Evolutionary conservation across 2,329 filamentous ascomycete species (phyloP).

Genomic region (Lizonia empirigonia): DNA sequence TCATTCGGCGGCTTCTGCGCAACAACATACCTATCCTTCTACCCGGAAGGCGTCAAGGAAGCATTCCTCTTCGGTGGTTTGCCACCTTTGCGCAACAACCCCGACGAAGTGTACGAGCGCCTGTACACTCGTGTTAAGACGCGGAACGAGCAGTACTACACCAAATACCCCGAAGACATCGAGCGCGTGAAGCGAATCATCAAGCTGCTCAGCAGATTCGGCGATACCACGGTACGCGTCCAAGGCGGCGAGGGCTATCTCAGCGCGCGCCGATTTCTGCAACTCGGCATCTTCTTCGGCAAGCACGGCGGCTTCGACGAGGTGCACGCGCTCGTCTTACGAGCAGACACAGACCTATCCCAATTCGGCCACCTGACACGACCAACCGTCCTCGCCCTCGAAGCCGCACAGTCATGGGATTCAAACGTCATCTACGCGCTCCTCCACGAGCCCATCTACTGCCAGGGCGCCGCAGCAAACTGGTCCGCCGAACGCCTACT

Average conservation of each 20-base stretch:
- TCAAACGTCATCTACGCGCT: constrained; percentile 81
- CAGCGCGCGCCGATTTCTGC: constrained; percentile 75
- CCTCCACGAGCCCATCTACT: constrained; percentile 88
- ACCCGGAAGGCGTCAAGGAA: constrained; percentile 77
- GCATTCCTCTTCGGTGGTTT: constrained; percentile 84
- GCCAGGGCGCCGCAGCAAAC: constrained; percentile 67
- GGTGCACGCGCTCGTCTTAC: constrained; percentile 65
- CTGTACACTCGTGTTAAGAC: constrained; percentile 72
- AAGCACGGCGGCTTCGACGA: constrained; percentile 61
- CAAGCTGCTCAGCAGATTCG: constrained; percentile 63
- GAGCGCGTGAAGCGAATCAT: constrained; percentile 70
- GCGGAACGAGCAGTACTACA: constrained; percentile 80
- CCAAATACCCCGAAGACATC: constrained; percentile 83
- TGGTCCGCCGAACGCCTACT: constrained; percentile 77
- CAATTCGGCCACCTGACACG: constrained; percentile 77
- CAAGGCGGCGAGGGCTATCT: constrained; percentile 72
- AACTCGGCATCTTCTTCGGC: constrained; percentile 79
- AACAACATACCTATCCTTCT: constrained; percentile 82
- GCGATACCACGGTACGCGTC: constrained; percentile 65
- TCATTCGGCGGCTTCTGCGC: constrained; percentile 90
- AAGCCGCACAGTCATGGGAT: constrained; percentile 72
- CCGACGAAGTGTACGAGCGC: constrained; percentile 76
- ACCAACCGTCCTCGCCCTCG: constrained; percentile 71
- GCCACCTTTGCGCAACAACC: constrained; percentile 71
- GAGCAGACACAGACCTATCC: constrained; percentile 73